Evolutionary conservation across 2,329 filamentous ascomycete genomes (phyloP), one percentile per base, ranked within the genome.

Genomic region (Xylariaceae sp.): DNA sequence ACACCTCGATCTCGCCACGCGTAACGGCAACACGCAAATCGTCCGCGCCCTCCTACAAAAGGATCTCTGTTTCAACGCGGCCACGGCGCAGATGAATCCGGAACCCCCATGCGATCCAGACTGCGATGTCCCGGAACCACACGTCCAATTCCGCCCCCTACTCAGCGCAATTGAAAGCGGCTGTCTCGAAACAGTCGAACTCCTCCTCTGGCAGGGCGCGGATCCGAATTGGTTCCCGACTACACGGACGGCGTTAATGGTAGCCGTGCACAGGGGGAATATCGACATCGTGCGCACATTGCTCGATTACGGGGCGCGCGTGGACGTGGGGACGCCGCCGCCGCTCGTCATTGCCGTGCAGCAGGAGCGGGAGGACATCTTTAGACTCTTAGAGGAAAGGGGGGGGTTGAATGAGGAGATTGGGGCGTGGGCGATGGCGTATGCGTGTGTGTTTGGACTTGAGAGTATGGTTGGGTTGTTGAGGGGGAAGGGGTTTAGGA

Each of bases 291-390:
- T 65, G 45, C 61, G 59, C 48, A 59, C 58, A 15, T 59, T 65
- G 13, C 59, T 65, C 55, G 63, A 65, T 17, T 51, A 63, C 57
- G 63, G 63, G 34, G 63, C 63, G n/a, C 39, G 47, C 9, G 56
- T 65, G 18, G 53, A 61, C 39, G 63, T 63, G n/a, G 63, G 63
- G 1, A 60, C 61, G 30, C 63, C 63, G 7, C 47, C 63, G 10
- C 63, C 63, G 7, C n/a, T 63, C n/a, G 63, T 65, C 37, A 57
- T 65, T 2, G 63, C 63, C 7, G 63, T 65, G 47, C 63, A 65
- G 51, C 63, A 65, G 48, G 63, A 65, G 48, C 57, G 62, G 30
- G 63, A 62, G 37, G 63, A 63, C 1, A 57, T 63, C 1, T 57
- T 65, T 34, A 5, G 37, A 0, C 62, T 62, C 44, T 53, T 65